Base-by-base conservation (phyloP, 2,329 filamentous ascomycete genomes). In the Colletotrichum tamarilloi region DNA sequence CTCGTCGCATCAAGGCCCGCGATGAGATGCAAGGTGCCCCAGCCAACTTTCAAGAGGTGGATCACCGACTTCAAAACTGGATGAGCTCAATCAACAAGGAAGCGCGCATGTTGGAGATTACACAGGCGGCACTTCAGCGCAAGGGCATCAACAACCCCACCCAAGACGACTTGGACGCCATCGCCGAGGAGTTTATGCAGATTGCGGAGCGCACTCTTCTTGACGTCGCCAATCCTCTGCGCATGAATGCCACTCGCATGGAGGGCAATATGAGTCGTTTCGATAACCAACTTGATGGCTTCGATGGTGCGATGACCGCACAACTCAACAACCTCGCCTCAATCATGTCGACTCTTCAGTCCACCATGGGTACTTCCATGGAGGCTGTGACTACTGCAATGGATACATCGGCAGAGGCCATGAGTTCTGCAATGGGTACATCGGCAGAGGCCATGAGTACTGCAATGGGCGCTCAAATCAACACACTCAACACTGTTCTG, bases 1-100 rank as follows among this genome's bases (percentile, higher is more conserved):
- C 80, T 3, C 80, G 80, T 4, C 76, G 76, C 5, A 84, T 85
- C 58, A 76, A 77, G 4, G 79, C 82, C 22, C 83, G 84, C 2
- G 22, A 22, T 22, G 22, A n/a, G n/a, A n/a, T n/a, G n/a, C n/a
- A n/a, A n/a, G n/a, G n/a, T n/a, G n/a, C 22, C 28, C 62, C 67
- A 16, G n/a, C 19, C 46, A 35, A 35, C 19, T 56, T 71, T 7
- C 16, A 65, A 71, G 60, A 71, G 55, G 49, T 66, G 35, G 71
- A 71, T 35, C 46, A 56, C 6, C 60, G 71, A 64, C 56, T 73
- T n/a, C 71, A 73, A 28, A 30, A 30, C 49, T 73, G 71, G 71
- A 73, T 73, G 71, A 60, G 30, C 49, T 65, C 71, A 22, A 73
- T 73, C 60, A 62, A 57, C 22, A 62, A 57, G 56, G 71, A 73